These are phyloP conservation scores for Alloteropsis angusta DNA, from an alignment of 202 grass and related monocot species.

Conservation along the genomic window DNA sequence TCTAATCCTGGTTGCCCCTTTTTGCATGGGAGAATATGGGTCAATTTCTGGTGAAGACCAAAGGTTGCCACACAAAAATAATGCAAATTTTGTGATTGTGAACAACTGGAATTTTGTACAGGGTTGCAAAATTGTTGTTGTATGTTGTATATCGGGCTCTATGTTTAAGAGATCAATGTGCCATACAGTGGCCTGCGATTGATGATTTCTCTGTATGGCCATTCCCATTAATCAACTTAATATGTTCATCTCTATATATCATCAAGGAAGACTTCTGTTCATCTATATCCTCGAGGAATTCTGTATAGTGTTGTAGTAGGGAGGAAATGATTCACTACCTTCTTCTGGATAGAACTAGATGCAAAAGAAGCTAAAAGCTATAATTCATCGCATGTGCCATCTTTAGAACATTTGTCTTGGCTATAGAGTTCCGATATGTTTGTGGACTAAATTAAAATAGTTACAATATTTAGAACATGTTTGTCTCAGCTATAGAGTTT, in stretches of 20 bases:
- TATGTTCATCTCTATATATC: background rate
- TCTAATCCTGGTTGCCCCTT: slow-evolving; percentile 2
- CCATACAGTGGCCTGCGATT: background rate
- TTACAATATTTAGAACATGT: no score
- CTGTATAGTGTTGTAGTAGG: background rate
- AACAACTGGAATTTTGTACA: slow-evolving; percentile 26
- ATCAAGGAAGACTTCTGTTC: background rate
- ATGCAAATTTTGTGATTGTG: slow-evolving; percentile 4
- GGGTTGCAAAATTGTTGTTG: background rate
- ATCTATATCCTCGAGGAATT: background rate
- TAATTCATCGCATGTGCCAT: background rate
- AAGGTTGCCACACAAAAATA: slow-evolving; percentile 4
- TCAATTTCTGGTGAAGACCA: background rate
- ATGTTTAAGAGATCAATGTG: slow-evolving; percentile 15
- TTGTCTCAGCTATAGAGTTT: no score
- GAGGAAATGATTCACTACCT: background rate
- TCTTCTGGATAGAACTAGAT: background rate
- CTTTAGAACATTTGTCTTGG: no score
- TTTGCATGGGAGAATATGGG: background rate
- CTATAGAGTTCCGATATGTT: no score
- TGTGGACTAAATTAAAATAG: no score
- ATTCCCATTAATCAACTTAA: background rate
- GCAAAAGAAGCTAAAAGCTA: background rate
- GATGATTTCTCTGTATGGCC: background rate
- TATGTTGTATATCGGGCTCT: slow-evolving; percentile 12